Percentiles rank a stretch among this genome's conserved stretches.
These are phyloP conservation scores for Hypoxylon sp. DNA, from an alignment of 2,329 filamentous ascomycete species.

Conservation along the genomic window DNA sequence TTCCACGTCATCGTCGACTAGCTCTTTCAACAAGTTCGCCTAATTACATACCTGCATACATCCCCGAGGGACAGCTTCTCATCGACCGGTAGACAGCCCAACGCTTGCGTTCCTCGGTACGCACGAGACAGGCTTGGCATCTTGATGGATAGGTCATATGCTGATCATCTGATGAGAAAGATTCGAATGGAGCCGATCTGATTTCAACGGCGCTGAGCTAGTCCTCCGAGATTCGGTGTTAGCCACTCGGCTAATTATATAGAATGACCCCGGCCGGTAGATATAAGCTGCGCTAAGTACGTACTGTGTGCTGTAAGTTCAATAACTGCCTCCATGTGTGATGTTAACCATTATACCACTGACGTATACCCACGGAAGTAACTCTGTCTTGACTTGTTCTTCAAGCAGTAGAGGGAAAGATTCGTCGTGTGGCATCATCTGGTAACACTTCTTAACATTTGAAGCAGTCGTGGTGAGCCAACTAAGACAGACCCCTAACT, in stretches of 20 bases:
- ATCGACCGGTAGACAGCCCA: not conserved
- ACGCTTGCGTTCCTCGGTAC: slow-evolving; percentile 1
- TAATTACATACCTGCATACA: too few species aligned
- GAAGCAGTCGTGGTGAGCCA: not conserved
- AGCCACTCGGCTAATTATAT: slow-evolving; percentile 7
- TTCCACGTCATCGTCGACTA: slow-evolving; percentile 21
- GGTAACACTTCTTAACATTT: not conserved
- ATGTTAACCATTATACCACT: slow-evolving; percentile 6
- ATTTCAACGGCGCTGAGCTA: slow-evolving; percentile 25
- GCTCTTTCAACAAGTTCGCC: slow-evolving; percentile 1
- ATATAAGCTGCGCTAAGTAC: slow-evolving; percentile 25
- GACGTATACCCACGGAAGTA: not conserved
- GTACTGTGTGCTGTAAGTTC: slow-evolving; percentile 16
- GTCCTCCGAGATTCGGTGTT: slow-evolving; percentile 8
- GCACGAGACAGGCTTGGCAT: slow-evolving; percentile 9
- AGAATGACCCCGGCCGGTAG: slow-evolving; percentile 6
- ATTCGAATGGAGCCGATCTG: slow-evolving; percentile 22
- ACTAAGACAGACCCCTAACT: too few species aligned
- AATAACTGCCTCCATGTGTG: slow-evolving; percentile 15
- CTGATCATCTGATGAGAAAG: slow-evolving; percentile 18
- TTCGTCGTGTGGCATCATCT: not conserved
- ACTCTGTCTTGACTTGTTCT: too few species aligned
- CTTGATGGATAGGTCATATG: slow-evolving; percentile 6
- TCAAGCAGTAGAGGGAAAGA: too few species aligned
- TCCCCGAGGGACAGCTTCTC: too few species aligned